Evolutionary conservation across 257 asterid genomes (phyloP).

Genomic region (Lavandula angustifolia): DNA sequence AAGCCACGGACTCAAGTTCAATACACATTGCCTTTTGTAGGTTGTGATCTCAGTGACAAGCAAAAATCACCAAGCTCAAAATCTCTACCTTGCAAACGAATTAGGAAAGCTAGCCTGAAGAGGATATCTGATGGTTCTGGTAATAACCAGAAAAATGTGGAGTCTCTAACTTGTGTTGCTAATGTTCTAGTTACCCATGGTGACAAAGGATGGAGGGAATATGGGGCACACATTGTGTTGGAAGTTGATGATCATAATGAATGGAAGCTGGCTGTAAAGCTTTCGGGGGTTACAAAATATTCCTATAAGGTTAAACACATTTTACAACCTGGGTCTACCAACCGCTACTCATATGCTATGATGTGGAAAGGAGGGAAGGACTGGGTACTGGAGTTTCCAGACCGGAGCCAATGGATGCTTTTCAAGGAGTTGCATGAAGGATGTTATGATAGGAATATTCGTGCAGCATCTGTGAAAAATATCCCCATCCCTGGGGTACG

Average conservation of each 20-base stretch:
- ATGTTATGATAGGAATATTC: conserved; percentile 85
- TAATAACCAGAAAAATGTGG: conserved; percentile 57
- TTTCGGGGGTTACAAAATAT: conserved; percentile 71
- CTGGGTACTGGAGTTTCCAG: conserved; percentile 92
- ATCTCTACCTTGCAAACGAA: conserved; percentile 74
- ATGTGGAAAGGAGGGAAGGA: conserved; percentile 99
- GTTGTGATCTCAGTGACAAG: conserved; percentile 50
- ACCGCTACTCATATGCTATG: conserved; percentile 95
- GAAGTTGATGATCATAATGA: conserved; percentile 82
- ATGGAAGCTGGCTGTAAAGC: conserved; percentile 77
- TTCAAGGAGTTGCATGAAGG: conserved; percentile 97
- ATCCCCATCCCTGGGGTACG: conserved; percentile 97
- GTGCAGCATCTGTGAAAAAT: conserved; percentile 92
- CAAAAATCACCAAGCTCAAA: conserved; percentile 56
- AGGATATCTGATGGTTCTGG: conserved; percentile 56
- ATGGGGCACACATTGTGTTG: conserved; percentile 69
- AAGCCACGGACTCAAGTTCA: conserved; percentile 92
- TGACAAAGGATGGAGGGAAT: conserved; percentile 94
- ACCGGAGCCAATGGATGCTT: conserved; percentile 84
- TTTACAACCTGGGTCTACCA: conserved; percentile 88
- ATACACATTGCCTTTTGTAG: conserved; percentile 75
- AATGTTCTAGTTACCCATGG: conserved; percentile 73
- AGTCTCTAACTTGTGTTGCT: conserved; percentile 59
- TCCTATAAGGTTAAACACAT: conserved; percentile 71
- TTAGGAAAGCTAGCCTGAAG: conserved; percentile 89